Conservation (phyloP, 306 rosid species). For the Vigna reflexopilosa region DNA sequence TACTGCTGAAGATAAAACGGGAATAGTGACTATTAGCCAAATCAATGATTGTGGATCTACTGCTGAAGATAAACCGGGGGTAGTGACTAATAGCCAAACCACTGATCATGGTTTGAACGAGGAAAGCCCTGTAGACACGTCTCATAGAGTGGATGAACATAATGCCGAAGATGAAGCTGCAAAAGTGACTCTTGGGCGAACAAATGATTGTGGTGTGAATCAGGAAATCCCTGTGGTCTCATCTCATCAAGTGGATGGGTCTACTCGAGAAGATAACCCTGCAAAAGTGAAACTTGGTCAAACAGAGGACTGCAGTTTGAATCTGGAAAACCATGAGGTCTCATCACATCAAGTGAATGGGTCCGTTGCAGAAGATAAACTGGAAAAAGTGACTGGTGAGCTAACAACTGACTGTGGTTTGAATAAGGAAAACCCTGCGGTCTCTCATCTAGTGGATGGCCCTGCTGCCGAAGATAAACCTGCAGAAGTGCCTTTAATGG, state of each 20-base stretch:
- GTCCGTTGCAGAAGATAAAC: not conserved
- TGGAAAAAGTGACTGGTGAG: not conserved
- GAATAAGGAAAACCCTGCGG: constrained; percentile 27
- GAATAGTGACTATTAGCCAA: constrained; percentile 27
- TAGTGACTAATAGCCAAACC: constrained; percentile 22
- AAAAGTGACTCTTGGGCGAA: not conserved
- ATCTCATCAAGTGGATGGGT: not conserved
- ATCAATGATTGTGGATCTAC: constrained; percentile 11
- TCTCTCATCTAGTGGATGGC: constrained; percentile 36
- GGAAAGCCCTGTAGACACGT: constrained; percentile 28
- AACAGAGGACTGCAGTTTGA: constrained; percentile 3
- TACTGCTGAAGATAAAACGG: constrained; percentile 17
- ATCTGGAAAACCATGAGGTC: not conserved
- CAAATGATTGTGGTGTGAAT: not conserved
- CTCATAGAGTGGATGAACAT: constrained; percentile 37
- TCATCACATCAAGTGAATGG: not conserved
- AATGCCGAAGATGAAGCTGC: not conserved
- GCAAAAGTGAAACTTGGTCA: not conserved
- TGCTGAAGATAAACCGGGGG: constrained; percentile 10
- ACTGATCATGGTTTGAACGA: constrained; percentile 9
- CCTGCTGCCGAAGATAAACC: constrained; percentile 40
- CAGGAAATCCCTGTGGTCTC: not conserved
- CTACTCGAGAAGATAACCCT: not conserved
- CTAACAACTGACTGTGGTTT: constrained; percentile 15
- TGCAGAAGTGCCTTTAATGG: constrained; percentile 12